Evolutionary conservation across 306 rosid species (phyloP).

Genomic region (Cajanus cajan): DNA sequence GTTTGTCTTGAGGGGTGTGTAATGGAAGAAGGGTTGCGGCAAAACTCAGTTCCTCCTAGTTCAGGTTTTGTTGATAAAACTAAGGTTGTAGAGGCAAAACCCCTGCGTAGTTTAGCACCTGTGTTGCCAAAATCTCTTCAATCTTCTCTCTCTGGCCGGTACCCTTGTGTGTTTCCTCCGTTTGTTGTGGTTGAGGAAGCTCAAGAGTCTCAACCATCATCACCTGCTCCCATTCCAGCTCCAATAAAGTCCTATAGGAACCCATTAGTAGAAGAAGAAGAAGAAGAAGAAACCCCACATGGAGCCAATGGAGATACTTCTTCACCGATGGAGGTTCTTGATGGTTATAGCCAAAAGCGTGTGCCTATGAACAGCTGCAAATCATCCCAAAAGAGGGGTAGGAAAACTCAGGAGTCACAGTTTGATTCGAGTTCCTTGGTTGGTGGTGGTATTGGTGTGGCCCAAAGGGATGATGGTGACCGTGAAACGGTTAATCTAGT

Average conservation of each 20-base stretch:
- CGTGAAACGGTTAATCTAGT: conserved; percentile 40
- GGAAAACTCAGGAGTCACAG: conserved; percentile 17
- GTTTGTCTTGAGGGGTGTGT: conserved; percentile 21
- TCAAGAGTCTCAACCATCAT: conserved; percentile 28
- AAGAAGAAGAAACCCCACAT: not conserved
- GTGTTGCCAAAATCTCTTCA: conserved; percentile 47
- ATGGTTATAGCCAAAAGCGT: not conserved
- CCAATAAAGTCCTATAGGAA: conserved; percentile 48
- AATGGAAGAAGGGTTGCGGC: conserved; percentile 50
- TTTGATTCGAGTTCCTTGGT: not conserved
- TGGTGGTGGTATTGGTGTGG: conserved; percentile 16
- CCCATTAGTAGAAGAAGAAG: conserved; percentile 21
- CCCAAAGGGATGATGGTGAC: conserved; percentile 40
- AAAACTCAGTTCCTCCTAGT: conserved; percentile 23
- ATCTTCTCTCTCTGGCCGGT: conserved; percentile 23
- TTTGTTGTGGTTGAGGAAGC: conserved; percentile 39
- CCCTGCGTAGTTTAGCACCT: conserved; percentile 56
- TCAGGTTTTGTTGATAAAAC: conserved; percentile 51
- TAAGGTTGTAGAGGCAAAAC: conserved; percentile 49
- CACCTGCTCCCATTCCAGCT: conserved; percentile 38
- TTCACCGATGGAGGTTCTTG: not conserved
- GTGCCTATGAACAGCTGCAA: not conserved
- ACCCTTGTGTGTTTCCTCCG: conserved; percentile 50
- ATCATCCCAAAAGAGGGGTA: conserved; percentile 38
- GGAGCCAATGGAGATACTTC: not conserved